A percentile compares a stretch with the other conserved stretches of the same genome.
Evolutionary conservation across 495 filamentous ascomycete genomes (phyloP).

Genomic region (Chaetomidium leptoderma): DNA sequence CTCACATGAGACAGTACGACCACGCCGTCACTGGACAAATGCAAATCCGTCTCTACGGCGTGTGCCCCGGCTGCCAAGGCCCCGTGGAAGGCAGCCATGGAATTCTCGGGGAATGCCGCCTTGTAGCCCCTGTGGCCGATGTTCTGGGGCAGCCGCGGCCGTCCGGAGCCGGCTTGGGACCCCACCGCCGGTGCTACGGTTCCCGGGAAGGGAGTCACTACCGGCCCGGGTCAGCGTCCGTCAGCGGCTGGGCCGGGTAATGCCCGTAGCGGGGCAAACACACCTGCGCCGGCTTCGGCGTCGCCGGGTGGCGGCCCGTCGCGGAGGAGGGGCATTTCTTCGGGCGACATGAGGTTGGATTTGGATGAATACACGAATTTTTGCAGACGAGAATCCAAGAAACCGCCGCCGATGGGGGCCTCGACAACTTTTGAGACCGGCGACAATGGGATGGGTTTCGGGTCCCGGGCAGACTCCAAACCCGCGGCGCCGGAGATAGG

Average conservation of each 20-base stretch:
- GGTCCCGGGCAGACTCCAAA: background rate
- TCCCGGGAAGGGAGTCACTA: background rate
- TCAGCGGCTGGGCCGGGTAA: background rate
- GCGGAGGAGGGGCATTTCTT: constrained; percentile 2
- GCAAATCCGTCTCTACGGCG: constrained; percentile 84
- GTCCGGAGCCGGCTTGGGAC: background rate
- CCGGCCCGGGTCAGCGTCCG: background rate
- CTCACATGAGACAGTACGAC: constrained; percentile 81
- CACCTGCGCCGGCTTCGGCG: background rate
- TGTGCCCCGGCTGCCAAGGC: constrained; percentile 71
- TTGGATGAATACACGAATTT: no score
- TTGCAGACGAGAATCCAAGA: no score
- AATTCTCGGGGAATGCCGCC: constrained; percentile 77
- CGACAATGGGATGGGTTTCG: background rate
- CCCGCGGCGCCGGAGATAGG: background rate
- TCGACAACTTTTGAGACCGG: no score
- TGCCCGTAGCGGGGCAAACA: background rate
- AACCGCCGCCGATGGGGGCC: no score
- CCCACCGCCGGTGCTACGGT: no score
- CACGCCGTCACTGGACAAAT: constrained; percentile 74
- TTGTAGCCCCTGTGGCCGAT: constrained; percentile 89
- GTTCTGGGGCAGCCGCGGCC: constrained; percentile 25
- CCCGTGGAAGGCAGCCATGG: constrained; percentile 67
- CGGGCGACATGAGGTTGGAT: background rate
- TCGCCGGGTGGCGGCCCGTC: background rate